Evolutionary conservation across 305 asterid species (phyloP).

Genomic region (Fraxinus velutina): DNA sequence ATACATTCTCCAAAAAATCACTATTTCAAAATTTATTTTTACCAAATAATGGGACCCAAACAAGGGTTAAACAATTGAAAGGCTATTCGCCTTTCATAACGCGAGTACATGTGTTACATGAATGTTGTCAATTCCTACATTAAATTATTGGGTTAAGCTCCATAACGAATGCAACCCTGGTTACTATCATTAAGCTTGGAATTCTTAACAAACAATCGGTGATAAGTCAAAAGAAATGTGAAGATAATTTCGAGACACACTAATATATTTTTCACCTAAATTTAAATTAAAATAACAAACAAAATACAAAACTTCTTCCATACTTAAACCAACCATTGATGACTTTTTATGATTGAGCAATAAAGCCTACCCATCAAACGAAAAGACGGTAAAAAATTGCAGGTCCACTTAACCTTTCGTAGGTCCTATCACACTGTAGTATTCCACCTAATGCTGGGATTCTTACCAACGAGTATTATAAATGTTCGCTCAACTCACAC

Average conservation of each 20-base stretch:
- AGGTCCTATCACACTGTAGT: conserved; percentile 1
- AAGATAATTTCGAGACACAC: neutral
- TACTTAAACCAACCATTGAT: neutral
- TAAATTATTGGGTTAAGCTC: neutral
- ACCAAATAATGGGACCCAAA: too few species aligned
- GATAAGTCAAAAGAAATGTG: neutral
- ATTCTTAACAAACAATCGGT: neutral
- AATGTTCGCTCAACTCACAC: conserved; percentile 20
- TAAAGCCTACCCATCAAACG: neutral
- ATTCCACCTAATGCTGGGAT: conserved; percentile 2
- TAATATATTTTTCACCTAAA: neutral
- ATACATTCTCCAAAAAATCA: too few species aligned
- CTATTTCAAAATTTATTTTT: too few species aligned
- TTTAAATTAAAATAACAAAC: neutral
- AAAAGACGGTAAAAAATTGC: neutral
- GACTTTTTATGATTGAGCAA: neutral
- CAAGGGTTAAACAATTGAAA: neutral
- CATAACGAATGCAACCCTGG: too few species aligned
- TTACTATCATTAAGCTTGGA: too few species aligned
- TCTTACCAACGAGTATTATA: conserved; percentile 21
- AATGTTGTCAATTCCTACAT: too few species aligned
- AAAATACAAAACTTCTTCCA: neutral
- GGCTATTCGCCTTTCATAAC: neutral
- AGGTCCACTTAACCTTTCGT: conserved; percentile 17
- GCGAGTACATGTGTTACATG: too few species aligned